Percentiles rank a stretch among this genome's conserved stretches.
These are phyloP conservation scores for Penicillium sp. DNA, from an alignment of 2,329 filamentous ascomycete genomes.

Conservation along the genomic window DNA sequence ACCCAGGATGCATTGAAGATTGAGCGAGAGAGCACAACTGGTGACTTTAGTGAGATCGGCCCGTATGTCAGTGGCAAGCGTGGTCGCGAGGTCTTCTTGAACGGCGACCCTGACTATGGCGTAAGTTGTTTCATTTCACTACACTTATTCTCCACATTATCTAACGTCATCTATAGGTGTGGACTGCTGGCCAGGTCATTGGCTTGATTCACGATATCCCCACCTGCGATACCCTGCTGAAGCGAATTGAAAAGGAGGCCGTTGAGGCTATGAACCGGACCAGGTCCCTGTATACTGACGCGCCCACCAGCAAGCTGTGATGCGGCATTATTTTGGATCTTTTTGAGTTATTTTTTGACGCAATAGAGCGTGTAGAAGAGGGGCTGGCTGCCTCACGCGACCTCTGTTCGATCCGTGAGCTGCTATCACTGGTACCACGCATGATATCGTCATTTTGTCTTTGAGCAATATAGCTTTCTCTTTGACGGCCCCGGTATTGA, in stretches of 20 bases:
- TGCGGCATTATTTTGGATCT: neutral
- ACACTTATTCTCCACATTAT: slow-evolving; percentile 1
- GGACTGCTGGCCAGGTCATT: slow-evolving; percentile 96
- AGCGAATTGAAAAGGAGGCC: slow-evolving; percentile 73
- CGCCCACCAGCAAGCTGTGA: slow-evolving; percentile 54
- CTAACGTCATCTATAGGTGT: slow-evolving; percentile 58
- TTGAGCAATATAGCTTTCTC: neutral
- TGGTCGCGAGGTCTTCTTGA: slow-evolving; percentile 84
- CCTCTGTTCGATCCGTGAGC: neutral
- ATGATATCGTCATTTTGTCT: neutral
- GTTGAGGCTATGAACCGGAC: slow-evolving; percentile 61
- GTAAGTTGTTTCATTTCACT: slow-evolving; percentile 51
- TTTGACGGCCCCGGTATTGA: neutral
- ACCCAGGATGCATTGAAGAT: slow-evolving; percentile 73
- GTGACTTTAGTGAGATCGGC: slow-evolving; percentile 85
- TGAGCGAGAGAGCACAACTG: slow-evolving; percentile 74
- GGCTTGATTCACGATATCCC: slow-evolving; percentile 80
- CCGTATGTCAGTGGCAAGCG: slow-evolving; percentile 85
- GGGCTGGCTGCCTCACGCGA: neutral
- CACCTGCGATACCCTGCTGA: slow-evolving; percentile 64
- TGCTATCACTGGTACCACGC: neutral
- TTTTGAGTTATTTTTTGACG: neutral
- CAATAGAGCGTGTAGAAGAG: slow-evolving; percentile 1
- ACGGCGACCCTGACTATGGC: slow-evolving; percentile 84
- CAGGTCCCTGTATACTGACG: slow-evolving; percentile 49